These are phyloP conservation scores for Populus simonii DNA, from an alignment of 345 rosid genomes.

Conservation along the genomic window DNA sequence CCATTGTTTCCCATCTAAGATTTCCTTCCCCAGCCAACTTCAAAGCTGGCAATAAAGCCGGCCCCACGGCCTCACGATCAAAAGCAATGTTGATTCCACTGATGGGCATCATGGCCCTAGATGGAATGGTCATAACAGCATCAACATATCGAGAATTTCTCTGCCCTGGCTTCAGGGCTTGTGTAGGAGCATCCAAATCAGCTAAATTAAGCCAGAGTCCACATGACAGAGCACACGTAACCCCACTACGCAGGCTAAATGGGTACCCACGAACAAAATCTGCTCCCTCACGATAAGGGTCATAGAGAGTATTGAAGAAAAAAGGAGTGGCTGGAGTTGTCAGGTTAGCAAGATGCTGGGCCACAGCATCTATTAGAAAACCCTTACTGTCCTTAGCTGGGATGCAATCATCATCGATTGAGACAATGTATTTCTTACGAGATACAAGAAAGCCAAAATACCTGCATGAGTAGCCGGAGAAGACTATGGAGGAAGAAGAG, in stretches of 20 bases:
- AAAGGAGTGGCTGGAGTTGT: conserved; percentile 85
- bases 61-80: conserved; percentile 71
- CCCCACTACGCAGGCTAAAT: conserved; percentile 83
- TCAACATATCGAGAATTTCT: conserved; percentile 76
- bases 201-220: conserved; percentile 95
- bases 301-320: conserved; percentile 92
- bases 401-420: conserved; percentile 79
- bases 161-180: conserved; percentile 76
- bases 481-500: conserved; percentile 45
- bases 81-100: conserved; percentile 94
- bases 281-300: conserved; percentile 74
- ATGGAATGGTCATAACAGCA: conserved; percentile 82
- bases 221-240: conserved; percentile 75
- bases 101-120: conserved; percentile 55
- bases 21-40: conserved; percentile 81
- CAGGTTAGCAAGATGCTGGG: conserved; percentile 73
- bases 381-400: conserved; percentile 77
- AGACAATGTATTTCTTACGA: conserved; percentile 71
- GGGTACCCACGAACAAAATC: conserved; percentile 99
- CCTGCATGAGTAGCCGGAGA: conserved; percentile 87
- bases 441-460: conserved; percentile 87
- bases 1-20: conserved; percentile 91
- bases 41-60: conserved; percentile 74
- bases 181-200: conserved; percentile 94
- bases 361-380: conserved; percentile 62